A percentile compares a stretch with the other conserved stretches of the same genome.
phyloP scores from a whole-genome alignment of 106 monocot species.

The Iris macrosiphon region DNA sequence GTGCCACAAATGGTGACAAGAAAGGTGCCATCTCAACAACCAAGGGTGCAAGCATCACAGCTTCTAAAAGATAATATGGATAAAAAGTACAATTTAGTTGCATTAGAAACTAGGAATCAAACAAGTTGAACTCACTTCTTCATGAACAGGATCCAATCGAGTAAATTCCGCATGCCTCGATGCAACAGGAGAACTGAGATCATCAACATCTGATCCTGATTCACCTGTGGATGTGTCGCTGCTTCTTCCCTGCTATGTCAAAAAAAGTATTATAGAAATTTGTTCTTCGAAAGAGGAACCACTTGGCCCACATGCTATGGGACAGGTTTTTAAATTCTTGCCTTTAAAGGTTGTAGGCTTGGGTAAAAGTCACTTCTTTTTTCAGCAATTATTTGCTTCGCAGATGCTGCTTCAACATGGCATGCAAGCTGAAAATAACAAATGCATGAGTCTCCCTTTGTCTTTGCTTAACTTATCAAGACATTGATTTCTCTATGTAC shows the following conservation, averaged over 20 bases:
- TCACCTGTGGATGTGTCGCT: constrained; percentile 54
- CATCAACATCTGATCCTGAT: constrained; percentile 72
- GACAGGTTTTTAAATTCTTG: constrained; percentile 5
- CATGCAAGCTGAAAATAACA: constrained; percentile 48
- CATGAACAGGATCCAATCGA: constrained; percentile 66
- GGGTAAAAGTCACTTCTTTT: constrained; percentile 8
- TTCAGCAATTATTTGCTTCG: constrained; percentile 45
- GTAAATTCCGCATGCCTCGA: constrained; percentile 23
- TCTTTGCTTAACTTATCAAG: not conserved
- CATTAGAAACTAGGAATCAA: no score
- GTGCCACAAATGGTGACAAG: no score
- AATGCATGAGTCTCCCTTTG: not conserved
- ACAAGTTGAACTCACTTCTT: constrained; percentile 54
- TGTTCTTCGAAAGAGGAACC: not conserved
- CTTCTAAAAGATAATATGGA: no score
- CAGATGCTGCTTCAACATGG: constrained; percentile 29
- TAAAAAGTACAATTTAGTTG: no score
- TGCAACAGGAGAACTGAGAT: constrained; percentile 53
- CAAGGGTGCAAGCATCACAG: no score
- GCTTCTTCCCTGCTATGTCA: constrained; percentile 40
- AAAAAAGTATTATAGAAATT: constrained; percentile 1
- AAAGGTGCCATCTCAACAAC: no score
- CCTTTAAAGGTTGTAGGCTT: constrained; percentile 32
- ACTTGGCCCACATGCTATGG: no score
- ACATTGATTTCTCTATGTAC: not conserved